Base-by-base conservation (phyloP, 2,329 filamentous ascomycete genomes). In the Phialophora expanda region DNA sequence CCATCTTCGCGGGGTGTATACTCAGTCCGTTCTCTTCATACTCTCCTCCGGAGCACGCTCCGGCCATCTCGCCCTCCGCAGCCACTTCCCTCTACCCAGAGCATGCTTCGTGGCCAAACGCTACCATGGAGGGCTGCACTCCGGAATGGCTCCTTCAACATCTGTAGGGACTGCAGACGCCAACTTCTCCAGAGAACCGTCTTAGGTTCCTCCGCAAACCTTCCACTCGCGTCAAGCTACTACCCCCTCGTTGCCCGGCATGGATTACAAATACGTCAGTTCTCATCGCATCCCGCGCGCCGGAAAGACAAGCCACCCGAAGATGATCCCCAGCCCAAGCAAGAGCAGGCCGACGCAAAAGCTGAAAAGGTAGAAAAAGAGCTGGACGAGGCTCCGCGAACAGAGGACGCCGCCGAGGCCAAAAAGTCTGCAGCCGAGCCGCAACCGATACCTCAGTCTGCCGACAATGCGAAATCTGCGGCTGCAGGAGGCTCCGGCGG, bases 121-220 rank as follows among this genome's bases (percentile, higher is more conserved):
- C 78, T 89, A 74, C 85, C 86, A 79, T 90, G 87, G 87, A 85
- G 87, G 81, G 80, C 82, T 77, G 86, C 85, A 73, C 81, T 86
- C 74, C 82, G 81, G 70, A 80, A 81, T 72, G 80, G 82, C 66
- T 79, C 80, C 73, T 80, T 79, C 62, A 62, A 58, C 12, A 59
- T 72, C 51, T 73, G 71, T 70, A 69, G 70, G 60, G 71, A 73
- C 51, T 73, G 71, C 50, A 64, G 66, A 46, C 66, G 68, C 11
- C 70, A 73, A 34, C 59, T 73, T 8, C 38, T 69, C 6, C 64
- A 66, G 58, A 65, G 65, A 44, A 58, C 20, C 28, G 54, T 46
- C 24, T 50, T 65, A 22, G 20, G 41, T 26, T 28, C 46, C 24
- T 56, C 68, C 28, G 56, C 50, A 34, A 57, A 59, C 12, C 22